Evolutionary conservation across 78 protist species (phyloP).

Genomic region (Trichosphaerium sp.): DNA sequence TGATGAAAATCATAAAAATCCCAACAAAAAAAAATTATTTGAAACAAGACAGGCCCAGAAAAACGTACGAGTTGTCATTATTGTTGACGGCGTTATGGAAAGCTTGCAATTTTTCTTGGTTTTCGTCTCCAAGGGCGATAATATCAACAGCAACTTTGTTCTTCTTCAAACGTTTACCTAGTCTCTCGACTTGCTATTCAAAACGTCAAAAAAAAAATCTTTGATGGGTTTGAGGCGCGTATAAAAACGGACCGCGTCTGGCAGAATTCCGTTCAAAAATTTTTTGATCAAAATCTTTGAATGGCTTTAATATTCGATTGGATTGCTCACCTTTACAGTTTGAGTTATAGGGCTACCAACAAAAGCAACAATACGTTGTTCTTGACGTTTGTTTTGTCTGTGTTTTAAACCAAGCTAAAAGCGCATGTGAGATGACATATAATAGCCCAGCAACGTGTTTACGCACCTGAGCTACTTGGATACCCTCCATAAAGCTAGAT

Average conservation of each 20-base stretch:
- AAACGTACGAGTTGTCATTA: slow-evolving; percentile 51
- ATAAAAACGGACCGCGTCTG: background rate
- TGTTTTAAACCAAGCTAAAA: slow-evolving; percentile 76
- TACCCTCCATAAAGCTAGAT: background rate
- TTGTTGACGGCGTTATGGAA: slow-evolving; percentile 73
- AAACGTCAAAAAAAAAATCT: too few relatives aligned
- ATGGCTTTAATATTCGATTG: background rate
- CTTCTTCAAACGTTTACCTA: slow-evolving; percentile 82
- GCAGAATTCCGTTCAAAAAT: background rate
- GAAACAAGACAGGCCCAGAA: too few relatives aligned
- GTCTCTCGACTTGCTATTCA: slow-evolving; percentile 13
- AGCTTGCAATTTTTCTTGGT: slow-evolving; percentile 70
- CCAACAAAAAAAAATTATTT: too few relatives aligned
- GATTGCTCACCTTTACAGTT: slow-evolving; percentile 10
- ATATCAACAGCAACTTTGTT: slow-evolving; percentile 77
- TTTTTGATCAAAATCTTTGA: background rate
- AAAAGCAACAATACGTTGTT: slow-evolving; percentile 79
- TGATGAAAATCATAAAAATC: too few relatives aligned
- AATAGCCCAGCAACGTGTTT: too few relatives aligned
- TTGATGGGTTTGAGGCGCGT: too few relatives aligned
- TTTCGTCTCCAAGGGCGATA: slow-evolving; percentile 82
- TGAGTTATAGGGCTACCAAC: slow-evolving; percentile 84
- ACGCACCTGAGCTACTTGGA: background rate
- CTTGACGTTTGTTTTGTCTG: slow-evolving; percentile 73
- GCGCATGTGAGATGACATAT: background rate